phyloP scores from a whole-genome alignment of 768 basidiomycete species.

The Suillus ampliporus region DNA sequence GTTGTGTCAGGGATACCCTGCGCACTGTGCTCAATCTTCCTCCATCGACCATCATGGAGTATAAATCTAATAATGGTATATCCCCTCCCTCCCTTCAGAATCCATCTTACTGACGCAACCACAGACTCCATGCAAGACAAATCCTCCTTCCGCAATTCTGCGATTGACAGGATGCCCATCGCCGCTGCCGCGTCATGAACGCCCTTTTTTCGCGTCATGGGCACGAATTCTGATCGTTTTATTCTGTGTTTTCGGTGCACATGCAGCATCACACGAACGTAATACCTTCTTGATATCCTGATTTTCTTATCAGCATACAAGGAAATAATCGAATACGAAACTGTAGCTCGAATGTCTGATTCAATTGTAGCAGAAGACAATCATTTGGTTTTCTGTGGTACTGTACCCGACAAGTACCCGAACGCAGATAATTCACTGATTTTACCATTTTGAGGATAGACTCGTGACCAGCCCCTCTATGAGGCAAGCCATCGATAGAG shows the following conservation, averaged over 20 bases:
- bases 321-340: conserved; percentile 3
- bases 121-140: conserved; percentile 89
- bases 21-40: conserved; percentile 78
- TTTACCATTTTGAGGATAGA: not conserved
- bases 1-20: conserved; percentile 71
- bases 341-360: conserved; percentile 3
- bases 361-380: conserved; percentile 2
- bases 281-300: conserved; percentile 9
- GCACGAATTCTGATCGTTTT: not conserved
- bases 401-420: not conserved
- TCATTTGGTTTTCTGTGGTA: not conserved
- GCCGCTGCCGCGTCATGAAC: conserved; percentile 15
- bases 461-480: no score
- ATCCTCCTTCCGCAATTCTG: conserved; percentile 79
- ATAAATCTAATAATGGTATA: conserved; percentile 90
- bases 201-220: not conserved
- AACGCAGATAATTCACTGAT: not conserved
- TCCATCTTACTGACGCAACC: not conserved
- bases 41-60: conserved; percentile 84
- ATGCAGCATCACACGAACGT: conserved; percentile 10
- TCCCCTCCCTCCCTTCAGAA: not conserved
- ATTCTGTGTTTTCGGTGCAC: conserved; percentile 6
- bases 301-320: conserved; percentile 9
- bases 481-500: no score
- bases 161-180: conserved; percentile 50